phyloP scores from a whole-genome alignment of 1,284 basidiomycete species.

The Takashimella koratensis region DNA sequence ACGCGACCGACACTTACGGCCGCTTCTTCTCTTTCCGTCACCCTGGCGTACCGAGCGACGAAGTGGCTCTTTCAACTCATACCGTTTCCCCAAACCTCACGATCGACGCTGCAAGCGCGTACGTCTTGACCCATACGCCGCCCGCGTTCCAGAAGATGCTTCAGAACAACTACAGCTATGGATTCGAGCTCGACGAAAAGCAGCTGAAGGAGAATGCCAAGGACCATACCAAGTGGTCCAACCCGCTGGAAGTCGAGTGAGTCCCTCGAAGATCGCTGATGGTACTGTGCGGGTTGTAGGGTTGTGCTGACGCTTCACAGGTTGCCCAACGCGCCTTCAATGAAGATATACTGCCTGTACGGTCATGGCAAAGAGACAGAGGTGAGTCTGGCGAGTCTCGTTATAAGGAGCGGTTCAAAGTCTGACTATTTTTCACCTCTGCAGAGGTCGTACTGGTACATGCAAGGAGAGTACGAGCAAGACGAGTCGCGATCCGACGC shows the following conservation, averaged over 20 bases:
- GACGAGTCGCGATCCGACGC: slow-evolving; percentile 60
- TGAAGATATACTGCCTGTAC: slow-evolving; percentile 93
- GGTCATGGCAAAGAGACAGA: slow-evolving; percentile 97
- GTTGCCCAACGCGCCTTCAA: slow-evolving; percentile 83
- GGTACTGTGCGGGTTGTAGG: slow-evolving; percentile 42
- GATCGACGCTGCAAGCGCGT: slow-evolving; percentile 66
- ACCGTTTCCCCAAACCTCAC: slow-evolving; percentile 69
- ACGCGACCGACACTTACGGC: slow-evolving; percentile 67
- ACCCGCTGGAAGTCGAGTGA: slow-evolving; percentile 26
- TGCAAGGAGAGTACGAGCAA: slow-evolving; percentile 64
- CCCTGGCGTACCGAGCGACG: slow-evolving; percentile 22
- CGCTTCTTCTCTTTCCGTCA: slow-evolving; percentile 76
- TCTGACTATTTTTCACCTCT: too few species aligned
- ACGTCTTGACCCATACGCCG: slow-evolving; percentile 83
- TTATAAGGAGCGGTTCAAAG: background rate
- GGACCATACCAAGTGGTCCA: slow-evolving; percentile 54
- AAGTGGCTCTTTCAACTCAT: slow-evolving; percentile 40
- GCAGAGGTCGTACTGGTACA: slow-evolving; percentile 59
- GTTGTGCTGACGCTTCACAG: slow-evolving; percentile 49
- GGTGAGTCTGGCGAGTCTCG: slow-evolving; percentile 57
- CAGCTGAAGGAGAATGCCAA: slow-evolving; percentile 62
- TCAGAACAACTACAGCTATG: slow-evolving; percentile 83
- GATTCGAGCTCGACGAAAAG: slow-evolving; percentile 74
- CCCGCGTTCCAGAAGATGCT: slow-evolving; percentile 87
- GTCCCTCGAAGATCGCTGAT: slow-evolving; percentile 2